Base-by-base conservation (phyloP, 208 protist species). In the Crithidia sp. region DNA sequence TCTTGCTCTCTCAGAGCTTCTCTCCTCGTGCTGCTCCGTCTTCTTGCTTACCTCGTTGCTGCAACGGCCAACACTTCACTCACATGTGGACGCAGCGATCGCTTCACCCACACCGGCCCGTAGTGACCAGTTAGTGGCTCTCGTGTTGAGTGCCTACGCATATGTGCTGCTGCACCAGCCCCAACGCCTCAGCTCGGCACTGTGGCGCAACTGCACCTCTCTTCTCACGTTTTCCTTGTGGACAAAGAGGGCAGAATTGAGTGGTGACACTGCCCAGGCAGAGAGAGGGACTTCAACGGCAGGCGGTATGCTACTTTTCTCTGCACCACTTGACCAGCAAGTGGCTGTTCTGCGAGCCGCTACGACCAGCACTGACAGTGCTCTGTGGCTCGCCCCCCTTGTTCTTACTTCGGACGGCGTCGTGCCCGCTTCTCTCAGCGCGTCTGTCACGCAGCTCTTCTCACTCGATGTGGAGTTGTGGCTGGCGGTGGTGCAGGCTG, bases 81-180 rank as follows among this genome's bases (percentile, higher is more conserved):
- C 28, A 56, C 16, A 44, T 4, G 7, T 44, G 19, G 12, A n/a
- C 14, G 19, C 39, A 8, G 14, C 19, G 37, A 45, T 4, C 10
- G 16, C 28, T 0, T 8, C 36, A 8, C 2, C 7, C 37, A 56
- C 19, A 56, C 52, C 12, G 52, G 28, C 28, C 28, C 28, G 28
- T 1, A 28, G 28, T 28, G 28, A 28, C 28, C 28, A 28, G 5
- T 2, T 63, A 1, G 16, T 63, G 58, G 6, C 36, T 36, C 4
- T 36, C 37, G 67, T 64, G 0, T 3, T 63, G 10, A 43, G 52
- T 4, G 52, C 61, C 17, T 79, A 79, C 68, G 17, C 44, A 0
- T 74, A 69, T 53, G 55, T 79, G 0, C 53, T 74, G 53, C 74
- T 74, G 47, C 28, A 79, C 43, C 74, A 79, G 55, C 63, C 60